Percentiles rank a stretch among this genome's conserved stretches.
phyloP scores from a whole-genome alignment of 164 flowering plant species.

The Berberis vulgaris region DNA sequence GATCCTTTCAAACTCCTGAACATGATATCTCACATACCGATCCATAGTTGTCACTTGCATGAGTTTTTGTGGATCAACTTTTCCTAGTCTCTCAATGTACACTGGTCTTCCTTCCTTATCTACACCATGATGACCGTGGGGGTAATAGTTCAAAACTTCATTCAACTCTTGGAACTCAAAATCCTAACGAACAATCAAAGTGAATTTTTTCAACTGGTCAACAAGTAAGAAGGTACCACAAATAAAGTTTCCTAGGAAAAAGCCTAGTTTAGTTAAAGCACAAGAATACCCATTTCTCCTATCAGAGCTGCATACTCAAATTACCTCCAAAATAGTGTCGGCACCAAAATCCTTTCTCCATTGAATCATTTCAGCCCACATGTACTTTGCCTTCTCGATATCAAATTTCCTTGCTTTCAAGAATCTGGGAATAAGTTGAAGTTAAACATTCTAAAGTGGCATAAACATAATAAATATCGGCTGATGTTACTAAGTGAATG shows the following conservation, averaged over 20 bases:
- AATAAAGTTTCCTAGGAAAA: no score
- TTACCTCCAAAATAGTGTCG: constrained; percentile 64
- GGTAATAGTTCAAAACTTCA: constrained; percentile 58
- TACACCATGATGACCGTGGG: constrained; percentile 82
- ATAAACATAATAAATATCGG: neutral
- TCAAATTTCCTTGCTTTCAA: constrained; percentile 78
- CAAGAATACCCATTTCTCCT: no score
- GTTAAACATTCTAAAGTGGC: neutral
- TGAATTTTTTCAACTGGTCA: neutral
- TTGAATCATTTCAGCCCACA: constrained; percentile 83
- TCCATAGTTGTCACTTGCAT: constrained; percentile 71
- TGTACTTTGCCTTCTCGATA: constrained; percentile 54
- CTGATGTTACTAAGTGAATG: neutral
- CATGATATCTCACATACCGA: constrained; percentile 66
- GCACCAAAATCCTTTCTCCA: constrained; percentile 79
- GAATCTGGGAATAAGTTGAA: constrained; percentile 34
- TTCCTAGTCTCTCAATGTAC: constrained; percentile 65
- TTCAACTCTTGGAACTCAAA: constrained; percentile 55
- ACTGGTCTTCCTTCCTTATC: constrained; percentile 79
- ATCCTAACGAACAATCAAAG: constrained; percentile 34
- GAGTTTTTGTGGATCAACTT: constrained; percentile 54
- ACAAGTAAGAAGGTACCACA: no score
- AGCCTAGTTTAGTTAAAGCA: no score
- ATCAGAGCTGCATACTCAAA: neutral
- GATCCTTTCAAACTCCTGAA: constrained; percentile 65